A percentile compares a stretch with the other conserved stretches of the same genome.
Conservation (phyloP, 2,329 filamentous ascomycete species). For the Trichoderma lentiforme region DNA sequence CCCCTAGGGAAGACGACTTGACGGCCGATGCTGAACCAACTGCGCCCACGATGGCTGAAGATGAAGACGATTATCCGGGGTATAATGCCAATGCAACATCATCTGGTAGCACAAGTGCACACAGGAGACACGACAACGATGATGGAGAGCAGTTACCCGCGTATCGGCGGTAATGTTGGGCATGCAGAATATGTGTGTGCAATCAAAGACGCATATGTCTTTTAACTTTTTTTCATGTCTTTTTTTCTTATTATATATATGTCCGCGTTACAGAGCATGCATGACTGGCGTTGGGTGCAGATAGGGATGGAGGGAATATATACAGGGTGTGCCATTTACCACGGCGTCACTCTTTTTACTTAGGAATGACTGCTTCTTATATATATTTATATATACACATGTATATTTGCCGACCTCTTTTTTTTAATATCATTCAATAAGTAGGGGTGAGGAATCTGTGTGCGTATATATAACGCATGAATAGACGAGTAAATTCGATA, state of each 20-base stretch:
- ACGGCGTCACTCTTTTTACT: background rate
- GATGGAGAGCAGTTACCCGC: slow-evolving; percentile 38
- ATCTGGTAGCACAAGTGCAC: slow-evolving; percentile 18
- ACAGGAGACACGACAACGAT: background rate
- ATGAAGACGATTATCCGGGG: slow-evolving; percentile 48
- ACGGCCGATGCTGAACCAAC: slow-evolving; percentile 42
- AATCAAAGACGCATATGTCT: background rate
- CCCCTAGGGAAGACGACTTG: slow-evolving; percentile 23
- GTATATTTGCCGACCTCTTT: background rate
- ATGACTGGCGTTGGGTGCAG: slow-evolving; percentile 12
- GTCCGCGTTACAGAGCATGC: background rate
- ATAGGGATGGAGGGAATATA: background rate
- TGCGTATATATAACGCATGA: background rate
- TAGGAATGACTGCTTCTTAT: background rate
- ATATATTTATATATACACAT: background rate
- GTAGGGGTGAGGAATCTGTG: background rate
- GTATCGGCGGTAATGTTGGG: slow-evolving; percentile 35
- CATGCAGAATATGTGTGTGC: background rate
- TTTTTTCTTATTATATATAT: background rate
- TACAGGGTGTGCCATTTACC: background rate
- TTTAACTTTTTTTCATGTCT: background rate
- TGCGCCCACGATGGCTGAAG: slow-evolving; percentile 55
- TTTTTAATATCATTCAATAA: background rate
- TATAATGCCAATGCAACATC: slow-evolving; percentile 29
- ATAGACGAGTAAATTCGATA: background rate